A percentile compares a stretch with the other conserved stretches of the same genome.
Evolutionary conservation across 345 rosid genomes (phyloP).

Genomic region (Eucalyptus albens): DNA sequence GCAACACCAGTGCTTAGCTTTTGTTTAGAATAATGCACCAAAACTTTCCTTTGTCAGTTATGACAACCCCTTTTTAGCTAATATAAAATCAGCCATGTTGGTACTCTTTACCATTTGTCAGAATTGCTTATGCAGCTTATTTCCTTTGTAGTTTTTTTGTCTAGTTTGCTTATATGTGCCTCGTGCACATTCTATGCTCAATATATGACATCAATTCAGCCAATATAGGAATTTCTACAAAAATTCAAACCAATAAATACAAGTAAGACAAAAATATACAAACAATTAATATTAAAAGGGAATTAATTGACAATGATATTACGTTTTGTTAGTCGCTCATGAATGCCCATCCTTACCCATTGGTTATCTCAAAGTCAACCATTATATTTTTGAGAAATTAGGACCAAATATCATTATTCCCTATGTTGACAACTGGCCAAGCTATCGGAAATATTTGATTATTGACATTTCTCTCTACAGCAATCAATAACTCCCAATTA

Average conservation of each 20-base stretch:
- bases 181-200: not conserved
- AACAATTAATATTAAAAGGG: no score
- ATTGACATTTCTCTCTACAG: no score
- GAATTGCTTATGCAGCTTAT: not conserved
- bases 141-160: not conserved
- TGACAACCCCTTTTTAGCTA: not conserved
- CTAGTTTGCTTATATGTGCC: not conserved
- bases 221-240: not conserved
- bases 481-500: no score
- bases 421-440: no score
- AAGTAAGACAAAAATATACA: no score
- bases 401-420: no score
- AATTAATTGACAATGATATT: no score
- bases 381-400: no score
- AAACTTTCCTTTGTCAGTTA: not conserved
- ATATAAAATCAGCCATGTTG: not conserved
- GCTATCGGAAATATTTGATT: rapidly evolving
- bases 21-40: not conserved
- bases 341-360: rapidly evolving
- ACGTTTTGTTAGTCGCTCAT: rapidly evolving
- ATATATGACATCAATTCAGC: no score
- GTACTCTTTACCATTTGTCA: not conserved
- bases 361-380: no score
- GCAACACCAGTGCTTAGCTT: not conserved
- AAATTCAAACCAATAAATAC: no score